Conservation (phyloP, 257 asterid genomes). For the Fraxinus pennsylvanica region DNA sequence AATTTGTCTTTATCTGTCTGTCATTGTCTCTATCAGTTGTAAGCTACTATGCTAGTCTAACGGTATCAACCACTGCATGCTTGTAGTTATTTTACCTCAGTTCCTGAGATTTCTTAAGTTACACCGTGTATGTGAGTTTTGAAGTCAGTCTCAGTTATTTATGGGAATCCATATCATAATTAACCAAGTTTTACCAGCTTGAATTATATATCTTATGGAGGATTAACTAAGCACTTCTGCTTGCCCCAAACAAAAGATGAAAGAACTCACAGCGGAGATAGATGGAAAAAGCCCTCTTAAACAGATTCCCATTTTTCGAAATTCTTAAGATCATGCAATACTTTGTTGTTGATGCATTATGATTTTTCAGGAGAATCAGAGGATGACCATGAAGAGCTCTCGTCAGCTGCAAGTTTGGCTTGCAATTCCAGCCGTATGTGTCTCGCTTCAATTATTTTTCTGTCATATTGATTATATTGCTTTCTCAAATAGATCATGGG, state of each 20-base stretch:
- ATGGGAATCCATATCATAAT: neutral
- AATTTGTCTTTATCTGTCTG: slow-evolving; percentile 5
- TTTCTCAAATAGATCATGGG: slow-evolving; percentile 8
- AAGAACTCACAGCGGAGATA: neutral
- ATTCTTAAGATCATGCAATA: neutral
- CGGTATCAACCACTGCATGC: slow-evolving; percentile 4
- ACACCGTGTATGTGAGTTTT: neutral
- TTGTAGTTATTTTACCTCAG: slow-evolving; percentile 6
- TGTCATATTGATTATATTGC: neutral
- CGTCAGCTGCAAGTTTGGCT: slow-evolving; percentile 71
- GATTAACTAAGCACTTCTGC: neutral
- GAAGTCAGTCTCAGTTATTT: neutral
- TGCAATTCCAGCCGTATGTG: slow-evolving; percentile 62
- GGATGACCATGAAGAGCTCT: slow-evolving; percentile 85
- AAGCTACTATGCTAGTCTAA: slow-evolving; percentile 11
- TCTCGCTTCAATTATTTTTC: slow-evolving; percentile 8
- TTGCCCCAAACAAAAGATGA: slow-evolving; percentile 2
- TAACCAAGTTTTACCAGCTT: slow-evolving; percentile 3
- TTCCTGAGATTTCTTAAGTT: neutral
- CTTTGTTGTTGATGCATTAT: slow-evolving; percentile 11
- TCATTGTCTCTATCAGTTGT: slow-evolving; percentile 4
- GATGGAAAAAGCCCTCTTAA: neutral
- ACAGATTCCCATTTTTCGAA: slow-evolving; percentile 5
- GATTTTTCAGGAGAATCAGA: slow-evolving; percentile 78
- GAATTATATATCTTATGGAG: neutral